Evolutionary conservation across 345 rosid genomes (phyloP).

Genomic region (Psidium guajava): DNA sequence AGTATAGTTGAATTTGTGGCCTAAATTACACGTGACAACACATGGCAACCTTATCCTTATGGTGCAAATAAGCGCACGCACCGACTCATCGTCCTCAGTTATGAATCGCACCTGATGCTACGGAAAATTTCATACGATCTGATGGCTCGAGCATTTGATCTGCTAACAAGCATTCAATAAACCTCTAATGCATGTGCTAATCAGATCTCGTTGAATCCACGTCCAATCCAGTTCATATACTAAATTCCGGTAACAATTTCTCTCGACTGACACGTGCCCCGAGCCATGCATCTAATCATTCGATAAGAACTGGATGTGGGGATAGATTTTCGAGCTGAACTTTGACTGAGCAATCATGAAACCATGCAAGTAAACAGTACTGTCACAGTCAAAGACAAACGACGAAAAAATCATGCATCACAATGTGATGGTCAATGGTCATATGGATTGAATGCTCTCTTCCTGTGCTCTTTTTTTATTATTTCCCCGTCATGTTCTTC

Average conservation of each 20-base stretch:
- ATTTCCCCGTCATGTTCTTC: neutral
- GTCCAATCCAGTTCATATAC: neutral
- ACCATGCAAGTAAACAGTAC: neutral
- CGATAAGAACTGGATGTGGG: neutral
- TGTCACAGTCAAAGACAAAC: neutral
- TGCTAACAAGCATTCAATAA: neutral
- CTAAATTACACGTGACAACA: neutral
- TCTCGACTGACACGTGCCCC: neutral
- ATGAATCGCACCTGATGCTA: neutral
- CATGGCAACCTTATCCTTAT: neutral
- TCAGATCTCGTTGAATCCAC: neutral
- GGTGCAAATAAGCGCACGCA: neutral
- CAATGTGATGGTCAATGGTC: slow-evolving; percentile 4
- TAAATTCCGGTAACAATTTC: neutral
- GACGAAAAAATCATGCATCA: neutral
- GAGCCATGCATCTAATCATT: neutral
- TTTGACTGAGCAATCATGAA: neutral
- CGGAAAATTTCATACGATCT: neutral
- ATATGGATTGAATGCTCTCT: neutral
- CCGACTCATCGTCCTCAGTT: neutral
- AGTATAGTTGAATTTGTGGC: neutral
- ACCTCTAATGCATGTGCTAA: neutral
- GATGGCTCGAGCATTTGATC: neutral
- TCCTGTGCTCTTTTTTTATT: neutral
- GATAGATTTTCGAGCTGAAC: neutral